These are phyloP conservation scores for Pholiota conissans DNA, from an alignment of 768 basidiomycete species.

Conservation along the genomic window DNA sequence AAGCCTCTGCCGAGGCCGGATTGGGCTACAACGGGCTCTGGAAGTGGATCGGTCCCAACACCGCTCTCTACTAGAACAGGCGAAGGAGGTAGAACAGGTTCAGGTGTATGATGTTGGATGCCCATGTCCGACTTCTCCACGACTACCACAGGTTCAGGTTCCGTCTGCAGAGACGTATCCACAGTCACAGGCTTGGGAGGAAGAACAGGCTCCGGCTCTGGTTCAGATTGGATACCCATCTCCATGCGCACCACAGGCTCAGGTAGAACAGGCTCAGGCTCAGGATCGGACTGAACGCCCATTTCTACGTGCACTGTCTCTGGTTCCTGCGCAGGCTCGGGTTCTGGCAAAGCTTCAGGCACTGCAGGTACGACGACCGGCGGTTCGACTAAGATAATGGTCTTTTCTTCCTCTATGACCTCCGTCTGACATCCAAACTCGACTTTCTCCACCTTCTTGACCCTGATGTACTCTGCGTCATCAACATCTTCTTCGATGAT, in stretches of 20 bases:
- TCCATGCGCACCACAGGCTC: slow-evolving; percentile 27
- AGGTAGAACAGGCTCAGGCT: slow-evolving; percentile 14
- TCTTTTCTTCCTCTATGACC: slow-evolving; percentile 26
- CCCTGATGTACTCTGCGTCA: slow-evolving; percentile 33
- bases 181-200: slow-evolving; percentile 24
- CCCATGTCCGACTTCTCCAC: slow-evolving; percentile 44
- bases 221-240: slow-evolving; percentile 14
- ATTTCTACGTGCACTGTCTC: slow-evolving; percentile 9
- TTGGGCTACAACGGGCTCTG: slow-evolving; percentile 16
- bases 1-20: slow-evolving; percentile 17
- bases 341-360: slow-evolving; percentile 5
- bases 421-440: slow-evolving; percentile 75
- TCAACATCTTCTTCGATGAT: slow-evolving; percentile 37
- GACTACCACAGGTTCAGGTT: slow-evolving; percentile 35
- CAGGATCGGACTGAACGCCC: slow-evolving; percentile 14
- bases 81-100: slow-evolving; percentile 24
- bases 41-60: slow-evolving; percentile 5
- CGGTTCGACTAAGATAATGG: slow-evolving; percentile 29
- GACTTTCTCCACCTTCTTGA: slow-evolving; percentile 49
- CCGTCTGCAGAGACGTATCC: slow-evolving; percentile 50
- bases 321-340: too few species aligned
- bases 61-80: slow-evolving; percentile 26
- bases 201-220: slow-evolving; percentile 5
- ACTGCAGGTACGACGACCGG: slow-evolving; percentile 17
- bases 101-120: slow-evolving; percentile 44